phyloP scores from a whole-genome alignment of 1,284 basidiomycete genomes.

The Ustilago bromivora region DNA sequence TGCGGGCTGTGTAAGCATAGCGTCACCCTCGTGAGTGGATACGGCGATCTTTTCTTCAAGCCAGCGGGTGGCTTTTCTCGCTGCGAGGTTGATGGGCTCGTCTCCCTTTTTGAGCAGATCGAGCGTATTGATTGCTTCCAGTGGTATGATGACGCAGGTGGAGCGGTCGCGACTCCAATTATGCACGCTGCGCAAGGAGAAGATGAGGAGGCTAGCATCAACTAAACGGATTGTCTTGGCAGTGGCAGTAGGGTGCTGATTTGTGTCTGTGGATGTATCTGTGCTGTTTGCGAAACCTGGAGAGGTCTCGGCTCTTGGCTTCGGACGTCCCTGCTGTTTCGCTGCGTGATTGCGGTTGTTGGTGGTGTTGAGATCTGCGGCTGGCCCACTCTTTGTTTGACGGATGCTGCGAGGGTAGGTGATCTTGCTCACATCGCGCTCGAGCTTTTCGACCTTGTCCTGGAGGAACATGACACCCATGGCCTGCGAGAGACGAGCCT shows the following conservation, averaged over 20 bases:
- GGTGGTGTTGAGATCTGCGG: neutral
- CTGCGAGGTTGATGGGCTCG: slow-evolving; percentile 80
- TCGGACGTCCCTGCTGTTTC: slow-evolving; percentile 11
- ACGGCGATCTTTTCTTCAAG: slow-evolving; percentile 74
- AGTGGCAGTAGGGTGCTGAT: neutral
- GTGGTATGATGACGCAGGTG: slow-evolving; percentile 82
- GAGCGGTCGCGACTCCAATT: slow-evolving; percentile 79
- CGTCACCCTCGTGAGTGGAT: slow-evolving; percentile 19
- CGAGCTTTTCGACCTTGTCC: slow-evolving; percentile 57
- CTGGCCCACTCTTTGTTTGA: slow-evolving; percentile 25
- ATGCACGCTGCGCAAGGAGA: slow-evolving; percentile 83
- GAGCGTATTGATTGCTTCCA: slow-evolving; percentile 91
- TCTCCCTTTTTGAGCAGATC: slow-evolving; percentile 92
- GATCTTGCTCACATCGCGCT: slow-evolving; percentile 48
- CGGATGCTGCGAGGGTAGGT: slow-evolving; percentile 35
- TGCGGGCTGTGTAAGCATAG: slow-evolving; percentile 29
- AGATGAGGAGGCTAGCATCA: slow-evolving; percentile 87
- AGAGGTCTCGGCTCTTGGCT: slow-evolving; percentile 34
- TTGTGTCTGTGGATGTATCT: neutral
- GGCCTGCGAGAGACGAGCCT: slow-evolving; percentile 51
- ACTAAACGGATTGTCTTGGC: slow-evolving; percentile 69
- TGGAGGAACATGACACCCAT: slow-evolving; percentile 66
- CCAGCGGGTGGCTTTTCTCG: slow-evolving; percentile 82
- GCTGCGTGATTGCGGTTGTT: slow-evolving; percentile 3
- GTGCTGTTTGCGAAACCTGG: slow-evolving; percentile 11